Percentiles rank a stretch among this genome's conserved stretches.
phyloP scores from a whole-genome alignment of 2,329 filamentous ascomycete genomes.

The Fusarium tupiense region DNA sequence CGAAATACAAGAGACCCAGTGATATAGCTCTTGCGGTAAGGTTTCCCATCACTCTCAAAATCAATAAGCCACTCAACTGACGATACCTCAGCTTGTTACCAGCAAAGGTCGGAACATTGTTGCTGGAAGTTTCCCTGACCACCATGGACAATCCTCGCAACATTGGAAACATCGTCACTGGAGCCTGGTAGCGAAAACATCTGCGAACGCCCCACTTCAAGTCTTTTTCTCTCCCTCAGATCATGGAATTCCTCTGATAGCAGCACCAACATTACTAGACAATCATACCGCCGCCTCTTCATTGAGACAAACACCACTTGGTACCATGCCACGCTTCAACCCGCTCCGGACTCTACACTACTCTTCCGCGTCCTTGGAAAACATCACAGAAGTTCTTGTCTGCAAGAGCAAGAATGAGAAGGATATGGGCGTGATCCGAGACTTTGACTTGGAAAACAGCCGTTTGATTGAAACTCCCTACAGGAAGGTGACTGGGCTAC shows the following conservation, averaged over 20 bases:
- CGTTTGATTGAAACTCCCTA: not conserved
- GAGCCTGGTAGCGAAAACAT: not conserved
- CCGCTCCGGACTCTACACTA: not conserved
- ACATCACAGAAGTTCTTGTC: not conserved
- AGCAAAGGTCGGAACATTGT: not conserved
- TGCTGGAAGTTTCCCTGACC: not conserved
- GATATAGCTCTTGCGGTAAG: slow-evolving; percentile 4
- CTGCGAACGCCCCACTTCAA: not conserved
- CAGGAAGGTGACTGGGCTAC: not conserved
- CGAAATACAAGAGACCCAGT: slow-evolving; percentile 9
- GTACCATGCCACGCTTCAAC: not conserved
- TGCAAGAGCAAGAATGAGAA: not conserved
- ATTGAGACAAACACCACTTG: not conserved
- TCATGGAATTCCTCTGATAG: not conserved
- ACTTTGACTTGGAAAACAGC: not conserved
- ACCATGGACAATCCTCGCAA: not conserved
- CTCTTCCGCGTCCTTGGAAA: not conserved
- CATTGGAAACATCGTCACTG: not conserved
- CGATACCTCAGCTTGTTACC: not conserved
- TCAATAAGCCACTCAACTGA: not conserved
- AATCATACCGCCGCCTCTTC: rapidly evolving
- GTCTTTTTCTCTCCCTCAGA: not conserved
- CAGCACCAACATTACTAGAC: not conserved
- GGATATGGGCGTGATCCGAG: not conserved
- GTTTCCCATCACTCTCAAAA: not conserved